Conservation (phyloP, 2,329 filamentous ascomycete species). For the Alternaria postmessia region DNA sequence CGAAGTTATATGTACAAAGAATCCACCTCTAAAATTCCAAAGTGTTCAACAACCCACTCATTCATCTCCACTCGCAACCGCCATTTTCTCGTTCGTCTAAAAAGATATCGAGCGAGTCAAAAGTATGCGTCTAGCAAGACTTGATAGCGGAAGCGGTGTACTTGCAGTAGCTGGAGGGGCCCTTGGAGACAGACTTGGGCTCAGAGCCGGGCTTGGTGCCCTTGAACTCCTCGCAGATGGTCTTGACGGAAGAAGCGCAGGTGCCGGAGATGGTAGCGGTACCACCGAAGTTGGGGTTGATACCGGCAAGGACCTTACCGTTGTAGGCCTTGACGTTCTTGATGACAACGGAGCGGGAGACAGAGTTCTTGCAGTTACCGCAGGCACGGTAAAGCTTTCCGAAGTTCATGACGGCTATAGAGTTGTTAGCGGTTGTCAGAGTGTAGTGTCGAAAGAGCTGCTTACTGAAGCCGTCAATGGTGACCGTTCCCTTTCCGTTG, state of each 20-base stretch:
- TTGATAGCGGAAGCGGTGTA: conserved; percentile 44
- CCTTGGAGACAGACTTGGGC: conserved; percentile 41
- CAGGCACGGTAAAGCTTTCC: conserved; percentile 59
- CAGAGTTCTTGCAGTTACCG: conserved; percentile 59
- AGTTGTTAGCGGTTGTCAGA: conserved; percentile 34
- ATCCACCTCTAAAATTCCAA: conserved; percentile 22
- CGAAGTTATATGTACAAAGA: conserved; percentile 30
- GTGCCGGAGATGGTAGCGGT: conserved; percentile 55
- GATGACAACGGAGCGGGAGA: conserved; percentile 56
- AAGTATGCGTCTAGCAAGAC: conserved; percentile 35
- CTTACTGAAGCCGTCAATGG: conserved; percentile 47
- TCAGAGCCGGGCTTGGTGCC: conserved; percentile 41
- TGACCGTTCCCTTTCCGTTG: conserved; percentile 53
- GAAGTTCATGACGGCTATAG: conserved; percentile 41
- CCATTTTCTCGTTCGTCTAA: neutral
- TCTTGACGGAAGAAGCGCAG: conserved; percentile 41
- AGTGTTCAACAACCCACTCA: neutral
- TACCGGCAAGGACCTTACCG: conserved; percentile 57
- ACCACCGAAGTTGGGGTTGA: conserved; percentile 62
- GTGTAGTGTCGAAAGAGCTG: conserved; percentile 47
- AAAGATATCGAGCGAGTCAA: neutral
- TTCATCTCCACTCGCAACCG: neutral
- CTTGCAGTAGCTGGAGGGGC: conserved; percentile 40
- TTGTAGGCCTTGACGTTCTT: conserved; percentile 55
- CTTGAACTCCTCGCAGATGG: conserved; percentile 48